Conservation (phyloP, 2,329 filamentous ascomycete species). For the Alternaria brassicicola region DNA sequence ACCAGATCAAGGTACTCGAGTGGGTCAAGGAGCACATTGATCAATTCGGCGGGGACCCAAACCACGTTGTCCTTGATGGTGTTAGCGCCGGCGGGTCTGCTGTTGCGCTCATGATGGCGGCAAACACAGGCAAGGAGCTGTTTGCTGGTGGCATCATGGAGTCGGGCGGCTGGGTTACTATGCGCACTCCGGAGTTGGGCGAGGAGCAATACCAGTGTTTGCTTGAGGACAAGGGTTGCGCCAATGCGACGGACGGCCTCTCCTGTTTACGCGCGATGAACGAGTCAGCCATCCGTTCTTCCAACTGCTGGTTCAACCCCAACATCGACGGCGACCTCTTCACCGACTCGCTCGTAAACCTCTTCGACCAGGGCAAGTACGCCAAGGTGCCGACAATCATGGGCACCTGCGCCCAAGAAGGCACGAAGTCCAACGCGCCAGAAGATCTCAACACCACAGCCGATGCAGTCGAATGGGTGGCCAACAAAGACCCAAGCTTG, state of each 20-base stretch:
- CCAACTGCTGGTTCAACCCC: slow-evolving; percentile 54
- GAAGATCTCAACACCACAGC: slow-evolving; percentile 53
- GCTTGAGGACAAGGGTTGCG: slow-evolving; percentile 57
- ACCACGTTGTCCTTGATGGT: slow-evolving; percentile 71
- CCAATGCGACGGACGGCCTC: slow-evolving; percentile 48
- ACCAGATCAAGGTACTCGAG: slow-evolving; percentile 71
- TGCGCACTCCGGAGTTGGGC: slow-evolving; percentile 56
- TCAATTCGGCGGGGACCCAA: slow-evolving; percentile 71
- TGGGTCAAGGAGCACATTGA: slow-evolving; percentile 72
- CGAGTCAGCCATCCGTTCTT: slow-evolving; percentile 51
- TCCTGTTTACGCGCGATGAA: slow-evolving; percentile 58
- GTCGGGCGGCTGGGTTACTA: slow-evolving; percentile 59
- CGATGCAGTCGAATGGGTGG: slow-evolving; percentile 62
- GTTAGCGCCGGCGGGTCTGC: slow-evolving; percentile 67
- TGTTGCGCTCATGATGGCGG: slow-evolving; percentile 37
- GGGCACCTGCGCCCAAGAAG: slow-evolving; percentile 67
- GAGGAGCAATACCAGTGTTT: slow-evolving; percentile 62
- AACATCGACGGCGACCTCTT: slow-evolving; percentile 60
- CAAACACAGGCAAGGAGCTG: slow-evolving; percentile 51
- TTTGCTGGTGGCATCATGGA: slow-evolving; percentile 62
- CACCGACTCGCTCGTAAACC: slow-evolving; percentile 56
- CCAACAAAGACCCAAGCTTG: slow-evolving; percentile 64
- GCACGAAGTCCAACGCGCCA: slow-evolving; percentile 64
- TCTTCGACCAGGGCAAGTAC: slow-evolving; percentile 58
- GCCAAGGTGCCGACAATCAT: slow-evolving; percentile 61